phyloP scores from a whole-genome alignment of 345 rosid species.

The Mangifera indica region DNA sequence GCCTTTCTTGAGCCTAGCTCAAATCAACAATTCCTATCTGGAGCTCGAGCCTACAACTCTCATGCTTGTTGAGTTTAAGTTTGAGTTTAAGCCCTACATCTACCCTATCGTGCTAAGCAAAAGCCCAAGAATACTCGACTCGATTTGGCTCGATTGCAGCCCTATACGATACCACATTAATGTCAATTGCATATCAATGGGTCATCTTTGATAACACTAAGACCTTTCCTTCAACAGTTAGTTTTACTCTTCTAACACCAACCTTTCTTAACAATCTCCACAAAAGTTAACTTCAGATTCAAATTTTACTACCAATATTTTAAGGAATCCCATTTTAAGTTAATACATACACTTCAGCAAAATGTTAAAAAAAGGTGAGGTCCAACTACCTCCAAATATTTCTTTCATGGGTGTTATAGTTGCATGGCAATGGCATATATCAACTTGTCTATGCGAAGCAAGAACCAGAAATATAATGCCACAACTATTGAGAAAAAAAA shows the following conservation, averaged over 20 bases:
- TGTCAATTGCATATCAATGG: neutral
- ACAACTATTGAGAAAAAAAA: neutral
- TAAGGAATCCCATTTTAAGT: neutral
- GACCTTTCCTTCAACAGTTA: neutral
- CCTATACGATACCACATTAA: neutral
- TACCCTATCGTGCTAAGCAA: too few relatives aligned
- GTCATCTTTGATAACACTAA: neutral
- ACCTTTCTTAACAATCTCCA: neutral
- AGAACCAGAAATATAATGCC: neutral
- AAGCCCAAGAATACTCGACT: too few relatives aligned
- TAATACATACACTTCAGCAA: neutral
- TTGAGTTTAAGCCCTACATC: too few relatives aligned
- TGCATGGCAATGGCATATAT: neutral
- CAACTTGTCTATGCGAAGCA: neutral
- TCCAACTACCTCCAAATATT: neutral
- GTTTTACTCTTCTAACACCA: neutral
- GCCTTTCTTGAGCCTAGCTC: too few relatives aligned
- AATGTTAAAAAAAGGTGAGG: neutral
- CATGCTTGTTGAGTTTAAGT: too few relatives aligned
- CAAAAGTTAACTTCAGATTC: neutral
- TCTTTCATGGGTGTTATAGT: neutral
- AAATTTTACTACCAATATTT: neutral
- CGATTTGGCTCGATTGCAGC: too few relatives aligned
- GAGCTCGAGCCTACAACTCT: too few relatives aligned
- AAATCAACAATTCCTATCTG: too few relatives aligned